Evolutionary conservation across 305 asterid genomes (phyloP).

Genomic region (Solanum hybrid): DNA sequence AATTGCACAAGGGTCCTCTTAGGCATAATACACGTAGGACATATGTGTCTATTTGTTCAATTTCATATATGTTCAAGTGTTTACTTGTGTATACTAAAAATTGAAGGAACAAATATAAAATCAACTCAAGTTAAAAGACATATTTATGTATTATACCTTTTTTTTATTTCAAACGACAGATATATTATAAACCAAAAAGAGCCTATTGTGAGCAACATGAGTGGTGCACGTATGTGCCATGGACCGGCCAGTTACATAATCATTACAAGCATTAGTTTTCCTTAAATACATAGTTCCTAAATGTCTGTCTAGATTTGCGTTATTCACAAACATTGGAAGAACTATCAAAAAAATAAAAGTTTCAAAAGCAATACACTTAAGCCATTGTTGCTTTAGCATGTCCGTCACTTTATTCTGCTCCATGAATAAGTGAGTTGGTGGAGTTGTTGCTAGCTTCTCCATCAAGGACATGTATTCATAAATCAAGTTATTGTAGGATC

Average conservation of each 20-base stretch:
- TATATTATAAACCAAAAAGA: too few species aligned
- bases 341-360: too few species aligned
- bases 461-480: background rate
- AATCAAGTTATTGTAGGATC: background rate
- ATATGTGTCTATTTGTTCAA: too few species aligned
- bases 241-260: background rate
- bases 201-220: background rate
- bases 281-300: too few species aligned
- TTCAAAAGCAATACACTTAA: too few species aligned
- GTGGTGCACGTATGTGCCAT: background rate
- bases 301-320: too few species aligned
- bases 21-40: too few species aligned
- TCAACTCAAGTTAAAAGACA: too few species aligned
- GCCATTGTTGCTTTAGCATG: background rate
- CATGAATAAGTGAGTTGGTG: background rate
- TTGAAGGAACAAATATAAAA: rapidly evolving
- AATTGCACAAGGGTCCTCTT: rapidly evolving
- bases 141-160: rapidly evolving
- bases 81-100: too few species aligned
- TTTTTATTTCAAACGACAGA: background rate
- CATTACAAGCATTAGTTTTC: too few species aligned
- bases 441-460: background rate
- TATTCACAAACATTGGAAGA: too few species aligned
- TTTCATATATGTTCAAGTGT: too few species aligned
- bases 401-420: background rate